Base-by-base conservation (phyloP, 495 filamentous ascomycete genomes). In the Aspergillus ostianus region DNA sequence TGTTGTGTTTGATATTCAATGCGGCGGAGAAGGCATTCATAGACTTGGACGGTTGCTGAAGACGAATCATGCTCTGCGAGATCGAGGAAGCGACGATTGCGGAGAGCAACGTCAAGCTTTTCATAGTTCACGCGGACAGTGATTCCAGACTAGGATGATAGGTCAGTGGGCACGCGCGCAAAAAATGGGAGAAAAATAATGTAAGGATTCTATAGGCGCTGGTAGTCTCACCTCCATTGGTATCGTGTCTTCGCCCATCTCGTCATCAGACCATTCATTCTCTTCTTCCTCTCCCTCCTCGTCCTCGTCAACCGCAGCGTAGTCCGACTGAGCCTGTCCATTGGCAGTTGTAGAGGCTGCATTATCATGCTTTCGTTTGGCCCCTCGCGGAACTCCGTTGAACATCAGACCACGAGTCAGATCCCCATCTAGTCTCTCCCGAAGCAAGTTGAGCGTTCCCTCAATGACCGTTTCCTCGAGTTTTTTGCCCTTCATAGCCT, bases 111-210 rank as follows among this genome's bases (percentile, higher is more conserved):
- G 5, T 85, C 80, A 48, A 91, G 87, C 67, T 93, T 97, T 41
- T 90, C 88, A 67, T 91, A 88, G 70, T 97, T 96, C 23, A 97
- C 79, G 29, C 90, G 86, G 49, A 98, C 76, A 20, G 90, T 82
- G 53, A 91, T 72, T 54, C 87, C 73, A 30, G 82, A 73, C 83
- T 86, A 20, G 32, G 53, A 13, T 17, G 19, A 2, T 6, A 29
- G 48, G 41, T 20, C 18, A 51, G 58, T 30, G 60, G 44, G 18
- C 41, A 19, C 29, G 30, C 13, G 20, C 21, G 5, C 5, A 21
- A 30, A 30, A 15, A 2, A 26, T n/a, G 23, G 23, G 4, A 26
- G 23, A 26, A 26, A 26, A 26, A 26, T 2, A 26, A 26, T 2
- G 19, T 6, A 27, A 12, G 19, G 9, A 15, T 26, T 9, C n/a